A percentile compares a stretch with the other conserved stretches of the same genome.
These are phyloP conservation scores for Haematococcus sp. DNA, from an alignment of 139 green algal genomes.

Conservation along the genomic window DNA sequence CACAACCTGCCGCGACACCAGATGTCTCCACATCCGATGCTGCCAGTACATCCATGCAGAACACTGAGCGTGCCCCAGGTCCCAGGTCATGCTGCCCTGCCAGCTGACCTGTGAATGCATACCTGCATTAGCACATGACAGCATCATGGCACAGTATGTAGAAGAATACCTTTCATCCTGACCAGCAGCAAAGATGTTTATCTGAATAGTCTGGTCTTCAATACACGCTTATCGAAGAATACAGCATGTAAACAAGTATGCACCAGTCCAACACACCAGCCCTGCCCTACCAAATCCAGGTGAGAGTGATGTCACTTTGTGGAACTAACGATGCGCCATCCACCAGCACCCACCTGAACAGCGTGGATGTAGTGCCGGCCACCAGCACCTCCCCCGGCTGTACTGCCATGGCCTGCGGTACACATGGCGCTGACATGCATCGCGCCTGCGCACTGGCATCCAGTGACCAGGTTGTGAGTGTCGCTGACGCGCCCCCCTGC, in stretches of 20 bases:
- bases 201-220: too few relatives aligned
- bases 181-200: too few relatives aligned
- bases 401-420: conserved; percentile 17
- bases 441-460: background rate
- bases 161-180: too few relatives aligned
- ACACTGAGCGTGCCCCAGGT: background rate
- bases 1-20: background rate
- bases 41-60: conserved; percentile 9
- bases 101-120: conserved; percentile 1
- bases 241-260: too few relatives aligned
- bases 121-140: conserved; percentile 3
- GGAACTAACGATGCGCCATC: background rate
- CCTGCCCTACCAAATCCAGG: too few relatives aligned
- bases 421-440: background rate
- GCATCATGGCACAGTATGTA: too few relatives aligned
- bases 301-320: too few relatives aligned
- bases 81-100: background rate
- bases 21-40: background rate
- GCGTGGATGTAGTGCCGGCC: background rate
- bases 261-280: too few relatives aligned
- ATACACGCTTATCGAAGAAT: too few relatives aligned
- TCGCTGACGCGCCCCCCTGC: background rate
- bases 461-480: background rate
- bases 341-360: conserved; percentile 3
- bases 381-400: conserved; percentile 17